Evolutionary conservation across 257 asterid species (phyloP), one percentile per base, ranked within the genome.

Genomic region (Solanum neorickii): DNA sequence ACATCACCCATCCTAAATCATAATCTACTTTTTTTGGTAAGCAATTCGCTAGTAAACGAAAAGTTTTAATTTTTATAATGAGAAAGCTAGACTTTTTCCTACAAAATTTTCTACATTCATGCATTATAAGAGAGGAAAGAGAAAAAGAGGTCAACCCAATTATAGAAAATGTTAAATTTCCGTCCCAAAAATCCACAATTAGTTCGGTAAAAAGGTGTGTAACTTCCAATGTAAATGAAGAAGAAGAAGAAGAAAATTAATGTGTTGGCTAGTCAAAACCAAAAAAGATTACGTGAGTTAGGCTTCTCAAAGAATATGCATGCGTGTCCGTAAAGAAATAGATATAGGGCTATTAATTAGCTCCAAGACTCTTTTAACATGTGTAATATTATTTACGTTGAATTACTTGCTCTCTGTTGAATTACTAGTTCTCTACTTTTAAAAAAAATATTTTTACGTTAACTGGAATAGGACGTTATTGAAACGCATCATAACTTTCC

Each of bases 181-280:
- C 84, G 46, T 78, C n/a, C 25, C 84, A 44, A 78, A 23, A 78
- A 42, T 42, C 83, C 83, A 76, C 59, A 76, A 52, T 52, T 52
- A 76, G 60, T 78, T 78, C 25, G 65, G 84, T 42, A 42, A 78
- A 77, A 44, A 15, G 65, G 14, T 46, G 18, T 25, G 18, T 78
- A 44, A 23, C 60, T 76, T 76, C 60, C 83, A 42, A 76, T 16
- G 7, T 52, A 52, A 52, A 76, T 42, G 37, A 42, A 42, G 35
- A 76, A 42, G 33, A 75, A 41, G 59, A 76, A 77, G 33, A 75
- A 41, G 59, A 76, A 77, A 41, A 42, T 8, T 25, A 78, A 44
- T 10, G 41, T 46, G 65, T 25, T 46, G 84, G 25, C 41, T 78
- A 14, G 84, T 78, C 84, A 78, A 78, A 78, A 78, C 65, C 65